Base-by-base conservation (phyloP, 352 stramenopile genomes). In the Globisporangium canariense region DNA sequence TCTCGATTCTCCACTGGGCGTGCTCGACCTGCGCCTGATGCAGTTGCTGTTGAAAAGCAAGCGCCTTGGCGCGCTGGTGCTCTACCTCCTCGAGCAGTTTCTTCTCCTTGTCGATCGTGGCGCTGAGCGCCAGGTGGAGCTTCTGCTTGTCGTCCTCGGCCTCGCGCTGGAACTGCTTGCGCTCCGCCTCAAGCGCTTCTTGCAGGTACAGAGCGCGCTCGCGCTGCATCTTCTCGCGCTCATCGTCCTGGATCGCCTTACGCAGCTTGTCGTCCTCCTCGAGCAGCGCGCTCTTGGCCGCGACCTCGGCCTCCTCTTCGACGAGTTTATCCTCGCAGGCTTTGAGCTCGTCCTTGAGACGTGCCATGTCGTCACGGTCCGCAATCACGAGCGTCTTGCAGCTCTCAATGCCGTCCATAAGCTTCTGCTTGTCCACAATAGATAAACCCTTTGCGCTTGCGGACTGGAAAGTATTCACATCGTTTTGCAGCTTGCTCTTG, bases 381-480 rank as follows among this genome's bases (percentile, higher is more conserved):
- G 57, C 68, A 20, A 91, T 74, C n/a, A 89, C 70, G 41, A 88
- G 20, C 5, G 72, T 69, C 69, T 89, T 90, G 32, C 77, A 71
- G 1, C 69, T 66, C 54, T 90, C 83, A 16, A 89, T 91, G 34
- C 78, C 63, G 25, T 83, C 72, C 71, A 94, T 87, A 9, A 90
- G 69, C 13, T 68, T 40, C 58, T 88, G 74, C 49, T 86, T 83
- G 22, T 94, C 83, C 0, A 58, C 41, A 7, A 66, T 63, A 18
- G 91, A 69, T 0, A 70, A 41, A 25, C 25, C 47, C 13, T 28
- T 28, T 28, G 69, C 47, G 18, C 80, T 68, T 16, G 77, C 60
- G 41, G 80, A 55, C 53, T 98, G 81, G 62, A 97, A 98, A 3
- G 68, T 60, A 43, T 86, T 74, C 25, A 98, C 94, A 10, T 88